These are phyloP conservation scores for Epichloe scottii DNA, from an alignment of 2,329 filamentous ascomycete species.

Conservation along the genomic window DNA sequence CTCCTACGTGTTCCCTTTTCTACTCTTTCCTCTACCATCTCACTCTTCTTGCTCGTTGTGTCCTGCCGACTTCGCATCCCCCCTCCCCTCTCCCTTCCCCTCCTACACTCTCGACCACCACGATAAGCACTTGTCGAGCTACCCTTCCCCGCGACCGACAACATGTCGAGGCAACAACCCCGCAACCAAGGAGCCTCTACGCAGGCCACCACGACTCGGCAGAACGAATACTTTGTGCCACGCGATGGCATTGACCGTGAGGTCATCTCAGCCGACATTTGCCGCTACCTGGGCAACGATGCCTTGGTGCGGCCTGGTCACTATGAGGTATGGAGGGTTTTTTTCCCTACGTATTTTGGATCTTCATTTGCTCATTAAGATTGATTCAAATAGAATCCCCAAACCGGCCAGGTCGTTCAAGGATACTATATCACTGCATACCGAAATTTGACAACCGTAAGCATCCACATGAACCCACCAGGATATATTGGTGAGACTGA, in stretches of 20 bases:
- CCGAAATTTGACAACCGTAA: constrained; percentile 64
- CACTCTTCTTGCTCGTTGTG: constrained; percentile 8
- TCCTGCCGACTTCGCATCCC: constrained; percentile 8
- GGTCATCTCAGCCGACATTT: constrained; percentile 75
- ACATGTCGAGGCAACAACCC: constrained; percentile 27
- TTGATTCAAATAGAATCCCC: constrained; percentile 31
- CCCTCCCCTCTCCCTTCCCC: constrained; percentile 4
- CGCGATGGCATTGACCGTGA: constrained; percentile 72
- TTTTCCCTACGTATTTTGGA: background rate
- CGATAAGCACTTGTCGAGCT: constrained; percentile 2
- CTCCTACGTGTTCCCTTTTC: constrained; percentile 7
- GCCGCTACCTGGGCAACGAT: constrained; percentile 73
- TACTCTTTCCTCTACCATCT: constrained; percentile 9
- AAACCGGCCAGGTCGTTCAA: constrained; percentile 47
- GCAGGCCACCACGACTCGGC: constrained; percentile 31
- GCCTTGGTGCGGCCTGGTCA: constrained; percentile 64
- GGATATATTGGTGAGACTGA: background rate
- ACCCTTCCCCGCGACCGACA: constrained; percentile 6
- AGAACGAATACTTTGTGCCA: constrained; percentile 72
- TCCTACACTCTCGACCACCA: constrained; percentile 3
- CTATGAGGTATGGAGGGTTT: constrained; percentile 47
- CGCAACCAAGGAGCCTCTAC: constrained; percentile 24
- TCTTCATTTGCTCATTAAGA: background rate
- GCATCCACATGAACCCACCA: constrained; percentile 16
- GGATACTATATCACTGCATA: constrained; percentile 73